These are phyloP conservation scores for Nigrospora oryzae DNA, from an alignment of 2,329 filamentous ascomycete species.

Conservation along the genomic window DNA sequence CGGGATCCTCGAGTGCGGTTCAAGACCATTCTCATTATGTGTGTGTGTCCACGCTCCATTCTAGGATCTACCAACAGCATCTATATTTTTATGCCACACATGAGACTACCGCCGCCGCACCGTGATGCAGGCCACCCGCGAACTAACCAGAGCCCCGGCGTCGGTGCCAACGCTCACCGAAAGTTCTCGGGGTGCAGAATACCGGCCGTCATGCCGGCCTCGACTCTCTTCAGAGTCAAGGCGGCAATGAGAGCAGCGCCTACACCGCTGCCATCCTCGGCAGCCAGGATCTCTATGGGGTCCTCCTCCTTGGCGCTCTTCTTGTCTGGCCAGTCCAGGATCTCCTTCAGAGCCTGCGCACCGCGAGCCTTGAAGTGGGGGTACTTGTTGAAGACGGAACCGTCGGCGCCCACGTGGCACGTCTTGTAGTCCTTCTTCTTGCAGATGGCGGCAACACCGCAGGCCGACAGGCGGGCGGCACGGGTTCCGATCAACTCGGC, in stretches of 20 bases:
- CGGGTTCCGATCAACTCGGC: conserved; percentile 93
- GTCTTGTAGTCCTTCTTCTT: conserved; percentile 86
- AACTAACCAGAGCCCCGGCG: background rate
- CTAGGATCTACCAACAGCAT: background rate
- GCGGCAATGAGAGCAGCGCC: conserved; percentile 89
- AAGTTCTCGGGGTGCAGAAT: conserved; percentile 60
- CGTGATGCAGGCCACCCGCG: too few species aligned
- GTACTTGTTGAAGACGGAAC: conserved; percentile 98
- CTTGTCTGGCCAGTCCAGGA: conserved; percentile 85
- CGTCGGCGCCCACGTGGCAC: conserved; percentile 93
- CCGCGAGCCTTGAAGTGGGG: conserved; percentile 94
- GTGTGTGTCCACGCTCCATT: background rate
- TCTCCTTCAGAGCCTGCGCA: conserved; percentile 83
- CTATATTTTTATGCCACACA: background rate
- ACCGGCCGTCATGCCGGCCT: conserved; percentile 54
- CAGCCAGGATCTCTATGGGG: conserved; percentile 77
- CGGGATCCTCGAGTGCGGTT: background rate
- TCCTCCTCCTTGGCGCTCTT: conserved; percentile 65
- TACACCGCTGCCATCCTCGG: conserved; percentile 96
- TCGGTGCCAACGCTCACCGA: conserved; percentile 18
- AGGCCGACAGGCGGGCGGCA: conserved; percentile 84
- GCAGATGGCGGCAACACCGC: conserved; percentile 91
- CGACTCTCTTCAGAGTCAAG: conserved; percentile 55
- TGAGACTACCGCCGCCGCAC: too few species aligned
- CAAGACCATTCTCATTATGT: background rate